Evolutionary conservation across 768 basidiomycete species (phyloP).

Genomic region (Lactarius quietus): DNA sequence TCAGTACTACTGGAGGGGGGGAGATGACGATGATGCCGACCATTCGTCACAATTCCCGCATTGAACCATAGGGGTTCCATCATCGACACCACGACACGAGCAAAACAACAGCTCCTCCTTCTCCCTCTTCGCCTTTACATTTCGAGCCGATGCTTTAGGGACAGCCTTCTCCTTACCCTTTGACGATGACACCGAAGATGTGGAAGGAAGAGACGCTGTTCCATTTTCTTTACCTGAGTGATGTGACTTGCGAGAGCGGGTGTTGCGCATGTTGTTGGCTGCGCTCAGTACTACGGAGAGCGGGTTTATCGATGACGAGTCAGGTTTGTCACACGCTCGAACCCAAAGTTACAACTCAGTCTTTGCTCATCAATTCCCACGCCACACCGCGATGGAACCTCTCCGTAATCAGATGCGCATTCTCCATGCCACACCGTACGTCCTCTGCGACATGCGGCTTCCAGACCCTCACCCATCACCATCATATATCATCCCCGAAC

Average conservation of each 20-base stretch:
- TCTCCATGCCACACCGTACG: not conserved
- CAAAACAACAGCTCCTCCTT: conserved; percentile 42
- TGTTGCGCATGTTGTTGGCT: conserved; percentile 21
- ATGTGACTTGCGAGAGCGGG: conserved; percentile 18
- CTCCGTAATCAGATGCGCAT: not conserved
- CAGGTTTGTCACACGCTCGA: too few relatives aligned
- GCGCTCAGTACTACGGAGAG: too few relatives aligned
- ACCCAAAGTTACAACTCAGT: conserved; percentile 13
- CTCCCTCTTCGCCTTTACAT: conserved; percentile 20
- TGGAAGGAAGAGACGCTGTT: not conserved
- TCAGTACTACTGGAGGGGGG: not conserved
- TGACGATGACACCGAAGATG: not conserved
- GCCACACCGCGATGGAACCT: conserved; percentile 17
- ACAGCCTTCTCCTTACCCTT: conserved; percentile 20
- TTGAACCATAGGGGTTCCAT: conserved; percentile 74
- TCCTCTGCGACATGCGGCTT: not conserved
- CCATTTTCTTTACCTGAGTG: conserved; percentile 17
- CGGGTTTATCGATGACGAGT: conserved; percentile 10
- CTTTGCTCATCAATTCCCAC: conserved; percentile 1
- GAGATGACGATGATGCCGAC: conserved; percentile 37
- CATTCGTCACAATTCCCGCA: conserved; percentile 68
- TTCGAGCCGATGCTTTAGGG: conserved; percentile 20
- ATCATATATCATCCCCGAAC: not conserved
- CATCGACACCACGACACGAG: conserved; percentile 60
- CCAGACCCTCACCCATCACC: not conserved